Evolutionary conservation across 2,329 filamentous ascomycete genomes (phyloP).

Genomic region (Venturia pyrina): DNA sequence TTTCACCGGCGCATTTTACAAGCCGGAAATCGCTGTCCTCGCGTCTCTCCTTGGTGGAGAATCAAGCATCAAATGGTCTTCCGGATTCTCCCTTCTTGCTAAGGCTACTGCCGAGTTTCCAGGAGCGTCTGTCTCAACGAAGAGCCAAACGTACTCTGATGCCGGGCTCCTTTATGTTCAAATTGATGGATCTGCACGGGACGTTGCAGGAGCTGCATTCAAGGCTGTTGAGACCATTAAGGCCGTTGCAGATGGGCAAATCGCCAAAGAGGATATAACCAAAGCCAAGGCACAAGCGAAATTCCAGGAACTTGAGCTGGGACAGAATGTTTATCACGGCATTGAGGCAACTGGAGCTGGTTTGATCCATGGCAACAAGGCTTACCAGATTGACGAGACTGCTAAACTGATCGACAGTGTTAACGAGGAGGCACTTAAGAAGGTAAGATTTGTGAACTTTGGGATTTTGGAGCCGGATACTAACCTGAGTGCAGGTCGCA

Average conservation of each 20-base stretch:
- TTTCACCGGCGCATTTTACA: constrained; percentile 61
- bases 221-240: constrained; percentile 74
- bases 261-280: constrained; percentile 74
- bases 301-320: constrained; percentile 77
- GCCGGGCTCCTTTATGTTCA: constrained; percentile 81
- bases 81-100: constrained; percentile 82
- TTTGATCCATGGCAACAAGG: constrained; percentile 69
- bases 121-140: constrained; percentile 59
- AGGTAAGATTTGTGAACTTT: constrained; percentile 48
- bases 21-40: constrained; percentile 83
- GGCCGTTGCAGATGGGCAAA: constrained; percentile 63
- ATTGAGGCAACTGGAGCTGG: constrained; percentile 77
- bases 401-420: constrained; percentile 72
- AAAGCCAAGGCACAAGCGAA: constrained; percentile 92
- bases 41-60: constrained; percentile 82
- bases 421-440: constrained; percentile 73
- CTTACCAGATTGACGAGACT: constrained; percentile 73
- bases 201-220: constrained; percentile 64
- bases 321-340: constrained; percentile 66
- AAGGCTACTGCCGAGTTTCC: constrained; percentile 62
- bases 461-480: not conserved
- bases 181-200: constrained; percentile 62
- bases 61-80: constrained; percentile 88
- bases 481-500: constrained; percentile 52
- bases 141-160: constrained; percentile 83